Base-by-base conservation (phyloP, 2,329 filamentous ascomycete species). In the Harringtonia lauricola region DNA sequence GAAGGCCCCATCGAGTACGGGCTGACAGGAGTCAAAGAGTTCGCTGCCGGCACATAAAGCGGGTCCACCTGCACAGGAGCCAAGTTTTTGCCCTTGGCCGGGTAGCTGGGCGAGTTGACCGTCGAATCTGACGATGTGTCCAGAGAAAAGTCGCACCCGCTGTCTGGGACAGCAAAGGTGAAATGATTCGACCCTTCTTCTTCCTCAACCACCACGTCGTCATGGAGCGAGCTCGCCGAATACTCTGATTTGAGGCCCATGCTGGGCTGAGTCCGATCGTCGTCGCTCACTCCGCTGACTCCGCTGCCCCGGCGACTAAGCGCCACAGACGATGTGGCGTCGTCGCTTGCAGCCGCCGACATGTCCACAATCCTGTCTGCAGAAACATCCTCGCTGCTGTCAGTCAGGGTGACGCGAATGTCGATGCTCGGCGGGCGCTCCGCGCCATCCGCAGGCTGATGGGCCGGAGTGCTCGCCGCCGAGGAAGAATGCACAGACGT, bases 1-100 rank as follows among this genome's bases (percentile, higher is more conserved):
- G 78, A 67, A 49, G 76, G 71, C 41, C 74, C 72, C 47, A 76
- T 74, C 34, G 83, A 75, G 42, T 81, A 78, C 9, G 83, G 80
- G 59, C 81, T 79, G 49, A 75, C 58, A n/a, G 76, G 71, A 26
- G 66, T 62, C 45, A 68, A 53, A 3, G 35, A 24, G 3, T 17
- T n/a, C 15, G 64, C 59, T 3, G 67, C 58, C 15, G 72, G 63
- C 3, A 71, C 55, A 30, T 65, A 61, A 4, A 71, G 58, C 14
- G 68, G 63, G 37, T 62, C 64, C 36, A 73, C 62, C 19, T 79
- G 74, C 26, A 75, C 67, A 1, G 71, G 67, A 4, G 67, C 57
- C 47, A 71, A 54, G 33, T 78, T 72, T 15, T 66, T 65, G 47
- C 59, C 57, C 44, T 63, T 58, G 39, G 63, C 52, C 9, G 59